Evolutionary conservation across 345 rosid species (phyloP).

Genomic region (Dipteronia sinensis): DNA sequence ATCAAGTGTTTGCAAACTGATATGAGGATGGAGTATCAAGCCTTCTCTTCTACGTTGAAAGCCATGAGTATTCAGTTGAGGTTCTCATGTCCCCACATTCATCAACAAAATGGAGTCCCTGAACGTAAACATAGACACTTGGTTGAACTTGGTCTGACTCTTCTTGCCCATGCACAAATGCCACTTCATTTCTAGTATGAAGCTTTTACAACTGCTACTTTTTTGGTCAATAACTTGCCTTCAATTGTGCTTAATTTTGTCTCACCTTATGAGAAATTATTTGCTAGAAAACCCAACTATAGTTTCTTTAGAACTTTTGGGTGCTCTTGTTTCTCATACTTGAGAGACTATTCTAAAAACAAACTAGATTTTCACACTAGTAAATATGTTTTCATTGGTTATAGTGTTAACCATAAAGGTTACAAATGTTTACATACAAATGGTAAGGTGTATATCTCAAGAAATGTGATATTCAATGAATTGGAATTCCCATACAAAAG

Average conservation of each 20-base stretch:
- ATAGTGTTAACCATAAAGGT: not conserved
- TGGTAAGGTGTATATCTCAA: not conserved
- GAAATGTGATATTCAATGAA: slow-evolving; percentile 4
- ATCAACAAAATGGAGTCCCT: not conserved
- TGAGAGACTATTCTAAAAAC: not conserved
- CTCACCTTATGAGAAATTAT: not conserved
- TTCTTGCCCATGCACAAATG: not conserved
- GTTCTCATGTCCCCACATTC: not conserved
- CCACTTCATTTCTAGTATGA: not conserved
- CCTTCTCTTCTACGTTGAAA: too few relatives aligned
- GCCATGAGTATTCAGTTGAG: too few relatives aligned
- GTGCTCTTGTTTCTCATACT: not conserved
- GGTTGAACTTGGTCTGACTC: not conserved
- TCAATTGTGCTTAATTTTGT: too few relatives aligned
- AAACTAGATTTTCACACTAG: not conserved
- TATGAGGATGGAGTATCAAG: too few relatives aligned
- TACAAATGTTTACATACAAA: not conserved
- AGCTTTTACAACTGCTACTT: not conserved
- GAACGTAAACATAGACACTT: not conserved
- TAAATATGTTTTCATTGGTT: not conserved
- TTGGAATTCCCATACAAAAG: not conserved
- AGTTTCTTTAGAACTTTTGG: not conserved
- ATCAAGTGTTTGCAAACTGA: too few relatives aligned
- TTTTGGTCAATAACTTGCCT: not conserved
- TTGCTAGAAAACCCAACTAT: not conserved